Conservation (phyloP, 495 filamentous ascomycete species). For the Aspergillus diversus region DNA sequence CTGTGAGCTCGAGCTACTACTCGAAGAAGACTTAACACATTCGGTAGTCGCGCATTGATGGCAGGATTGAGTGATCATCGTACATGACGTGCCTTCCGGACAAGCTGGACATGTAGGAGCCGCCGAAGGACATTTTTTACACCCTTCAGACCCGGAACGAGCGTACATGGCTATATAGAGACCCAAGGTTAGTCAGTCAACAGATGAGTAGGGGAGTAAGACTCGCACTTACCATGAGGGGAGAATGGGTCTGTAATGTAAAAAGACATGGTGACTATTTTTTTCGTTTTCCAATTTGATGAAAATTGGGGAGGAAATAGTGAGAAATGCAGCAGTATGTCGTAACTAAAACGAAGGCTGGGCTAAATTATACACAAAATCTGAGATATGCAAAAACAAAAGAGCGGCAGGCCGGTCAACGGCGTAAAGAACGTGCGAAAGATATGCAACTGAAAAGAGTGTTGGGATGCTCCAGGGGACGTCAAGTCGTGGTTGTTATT, state of each 20-base stretch:
- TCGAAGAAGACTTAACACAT: conserved; percentile 53
- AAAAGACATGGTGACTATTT: conserved; percentile 35
- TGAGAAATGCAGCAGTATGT: conserved; percentile 13
- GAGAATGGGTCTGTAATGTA: conserved; percentile 29
- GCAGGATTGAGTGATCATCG: conserved; percentile 59
- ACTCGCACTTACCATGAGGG: conserved; percentile 25
- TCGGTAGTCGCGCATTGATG: conserved; percentile 58
- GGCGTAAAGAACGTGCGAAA: conserved; percentile 31
- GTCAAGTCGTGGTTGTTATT: conserved; percentile 48
- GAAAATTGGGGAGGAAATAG: conserved; percentile 7
- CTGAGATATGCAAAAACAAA: conserved; percentile 17
- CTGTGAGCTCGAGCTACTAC: conserved; percentile 33
- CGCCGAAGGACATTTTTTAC: conserved; percentile 42
- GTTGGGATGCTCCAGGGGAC: conserved; percentile 40
- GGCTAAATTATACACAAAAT: conserved; percentile 7
- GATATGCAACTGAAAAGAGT: conserved; percentile 30
- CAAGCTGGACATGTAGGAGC: conserved; percentile 58
- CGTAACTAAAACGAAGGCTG: conserved; percentile 15
- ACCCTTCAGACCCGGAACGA: conserved; percentile 53
- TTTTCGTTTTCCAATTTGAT: too few species aligned
- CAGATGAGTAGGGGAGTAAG: background rate
- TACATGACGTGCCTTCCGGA: conserved; percentile 53
- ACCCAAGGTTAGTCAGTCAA: background rate
- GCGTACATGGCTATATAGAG: conserved; percentile 22
- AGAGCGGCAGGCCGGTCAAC: conserved; percentile 36